Evolutionary conservation across 2,329 filamentous ascomycete genomes (phyloP), one percentile per base, ranked within the genome.

Genomic region (Bisporella sp.): DNA sequence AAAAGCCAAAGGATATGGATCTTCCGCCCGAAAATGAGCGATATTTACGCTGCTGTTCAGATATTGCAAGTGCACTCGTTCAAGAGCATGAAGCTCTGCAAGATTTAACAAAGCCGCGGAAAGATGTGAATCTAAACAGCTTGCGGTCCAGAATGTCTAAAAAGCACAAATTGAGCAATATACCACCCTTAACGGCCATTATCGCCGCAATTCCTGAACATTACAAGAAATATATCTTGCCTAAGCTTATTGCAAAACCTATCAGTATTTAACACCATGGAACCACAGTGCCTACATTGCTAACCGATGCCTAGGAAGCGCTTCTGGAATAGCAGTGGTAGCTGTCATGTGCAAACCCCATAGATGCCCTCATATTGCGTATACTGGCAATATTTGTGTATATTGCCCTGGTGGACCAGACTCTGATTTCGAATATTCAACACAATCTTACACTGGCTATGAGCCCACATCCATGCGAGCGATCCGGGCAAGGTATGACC

Each of bases 261-360:
- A 97, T 99, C 53, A 79, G 88, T 86, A 77, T 62, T 78, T 73
- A 40, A 30, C 29, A 5, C n/a, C 41, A 28, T 35, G 2, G 32
- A 28, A 50, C 11, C 12, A 12, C 9, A 29, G 28, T 43, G 37
- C 6, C 8, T 46, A 31, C 28, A 31, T 28, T 6, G 61, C 53
- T 32, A 28, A 11, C 39, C 32, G 46, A n/a, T 9, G 35, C n/a
- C 8, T 57, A 88, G 83, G 89, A 62, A 96, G 92, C 12, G 95
- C 92, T 0, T 96, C 91, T 47, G 93, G 93, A 51, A 99, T 99
- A 62, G 93, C 93, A 2, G 93, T 99, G 6, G 93, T 99, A 44
- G 93, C 95, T 41, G 95, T 99, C 59, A 99, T 99, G 93, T 97
- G 93, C 78, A 99, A 99, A 70, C 93, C 93, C 29, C 93, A 99